Conservation (phyloP, 1,284 basidiomycete genomes). For the Microbotryum violaceum region DNA sequence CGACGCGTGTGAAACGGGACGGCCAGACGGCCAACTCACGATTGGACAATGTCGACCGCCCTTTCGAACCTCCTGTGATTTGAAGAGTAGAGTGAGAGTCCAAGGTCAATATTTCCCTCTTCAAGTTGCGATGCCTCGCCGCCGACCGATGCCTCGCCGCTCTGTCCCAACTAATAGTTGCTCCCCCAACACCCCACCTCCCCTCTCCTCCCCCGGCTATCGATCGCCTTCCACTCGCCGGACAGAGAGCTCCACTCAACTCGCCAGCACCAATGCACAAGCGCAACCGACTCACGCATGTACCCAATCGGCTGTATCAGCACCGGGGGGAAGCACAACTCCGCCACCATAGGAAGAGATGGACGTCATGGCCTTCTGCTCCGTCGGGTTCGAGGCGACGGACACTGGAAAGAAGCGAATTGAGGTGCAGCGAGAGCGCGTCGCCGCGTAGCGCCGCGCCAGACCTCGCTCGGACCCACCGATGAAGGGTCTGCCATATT, state of each 20-base stretch:
- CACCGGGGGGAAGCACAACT: constrained; percentile 1
- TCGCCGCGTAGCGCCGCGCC: no score
- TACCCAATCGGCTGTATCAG: constrained; percentile 13
- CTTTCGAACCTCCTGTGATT: constrained; percentile 67
- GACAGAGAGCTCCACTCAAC: no score
- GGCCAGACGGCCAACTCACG: constrained; percentile 35
- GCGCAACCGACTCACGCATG: constrained; percentile 13
- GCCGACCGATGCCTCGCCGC: no score
- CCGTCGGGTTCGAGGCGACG: no score
- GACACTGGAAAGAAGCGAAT: no score
- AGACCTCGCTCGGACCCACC: no score
- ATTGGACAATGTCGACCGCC: constrained; percentile 87
- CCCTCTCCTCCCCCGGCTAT: not conserved
- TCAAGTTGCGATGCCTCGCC: no score
- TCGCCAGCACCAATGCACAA: not conserved
- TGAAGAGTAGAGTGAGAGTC: not conserved
- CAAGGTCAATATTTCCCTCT: not conserved
- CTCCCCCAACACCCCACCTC: no score
- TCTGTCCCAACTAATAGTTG: no score
- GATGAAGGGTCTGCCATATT: no score
- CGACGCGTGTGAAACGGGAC: not conserved
- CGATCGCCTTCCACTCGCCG: not conserved
- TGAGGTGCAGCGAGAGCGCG: no score
- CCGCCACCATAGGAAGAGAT: not conserved
- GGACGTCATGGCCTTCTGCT: not conserved